These are phyloP conservation scores for Lepidopterella palustris DNA, from an alignment of 495 filamentous ascomycete species.

Conservation along the genomic window DNA sequence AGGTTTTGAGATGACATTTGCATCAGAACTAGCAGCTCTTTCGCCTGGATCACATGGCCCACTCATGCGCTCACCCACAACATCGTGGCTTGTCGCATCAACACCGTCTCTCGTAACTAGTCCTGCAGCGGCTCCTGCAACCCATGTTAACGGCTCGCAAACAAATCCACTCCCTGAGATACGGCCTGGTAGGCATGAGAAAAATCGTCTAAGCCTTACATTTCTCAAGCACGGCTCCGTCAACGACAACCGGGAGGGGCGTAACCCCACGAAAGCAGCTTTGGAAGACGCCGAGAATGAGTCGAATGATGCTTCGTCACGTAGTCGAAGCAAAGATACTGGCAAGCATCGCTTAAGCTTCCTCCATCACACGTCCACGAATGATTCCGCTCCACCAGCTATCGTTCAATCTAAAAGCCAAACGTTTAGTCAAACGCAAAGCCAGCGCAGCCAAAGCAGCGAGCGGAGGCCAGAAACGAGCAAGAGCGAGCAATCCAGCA, in stretches of 20 bases:
- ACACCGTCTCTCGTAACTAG: slow-evolving; percentile 16
- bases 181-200: slow-evolving; percentile 25
- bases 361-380: slow-evolving; percentile 6
- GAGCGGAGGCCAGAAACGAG: slow-evolving; percentile 33
- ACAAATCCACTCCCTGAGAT: slow-evolving; percentile 8
- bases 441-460: slow-evolving; percentile 12
- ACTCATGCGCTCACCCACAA: slow-evolving; percentile 23
- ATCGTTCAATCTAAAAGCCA: slow-evolving; percentile 3
- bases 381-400: background rate
- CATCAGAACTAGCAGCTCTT: slow-evolving; percentile 54
- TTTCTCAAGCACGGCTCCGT: slow-evolving; percentile 30
- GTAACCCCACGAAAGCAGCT: slow-evolving; percentile 14
- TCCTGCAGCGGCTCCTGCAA: slow-evolving; percentile 1
- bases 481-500: slow-evolving; percentile 31
- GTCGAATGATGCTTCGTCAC: slow-evolving; percentile 16
- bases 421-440: slow-evolving; percentile 4
- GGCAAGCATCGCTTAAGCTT: slow-evolving; percentile 16
- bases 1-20: slow-evolving; percentile 59
- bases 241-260: slow-evolving; percentile 5
- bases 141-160: slow-evolving; percentile 14
- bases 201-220: slow-evolving; percentile 30
- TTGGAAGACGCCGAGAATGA: slow-evolving; percentile 10
- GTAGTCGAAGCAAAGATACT: slow-evolving; percentile 19
- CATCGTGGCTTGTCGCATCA: slow-evolving; percentile 34
- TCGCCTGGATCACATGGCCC: slow-evolving; percentile 13